These are phyloP conservation scores for Phialophora tarda DNA, from an alignment of 2,329 filamentous ascomycete species.

Conservation along the genomic window DNA sequence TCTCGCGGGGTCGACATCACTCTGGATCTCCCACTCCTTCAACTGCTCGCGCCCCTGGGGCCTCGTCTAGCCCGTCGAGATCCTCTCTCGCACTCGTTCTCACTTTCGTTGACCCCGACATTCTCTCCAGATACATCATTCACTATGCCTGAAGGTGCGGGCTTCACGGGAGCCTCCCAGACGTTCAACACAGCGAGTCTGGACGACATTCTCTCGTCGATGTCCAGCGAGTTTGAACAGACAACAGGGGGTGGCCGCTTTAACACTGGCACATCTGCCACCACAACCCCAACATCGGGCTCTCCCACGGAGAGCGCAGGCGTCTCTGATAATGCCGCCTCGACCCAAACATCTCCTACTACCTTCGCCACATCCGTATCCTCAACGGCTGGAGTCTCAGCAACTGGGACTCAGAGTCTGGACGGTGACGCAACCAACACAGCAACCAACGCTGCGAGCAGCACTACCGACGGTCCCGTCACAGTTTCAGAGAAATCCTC, in stretches of 20 bases:
- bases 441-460: constrained; percentile 32
- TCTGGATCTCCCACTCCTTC: constrained; percentile 30
- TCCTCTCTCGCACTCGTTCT: constrained; percentile 6
- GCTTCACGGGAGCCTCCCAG: constrained; percentile 23
- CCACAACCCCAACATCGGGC: neutral
- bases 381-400: neutral
- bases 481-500: constrained; percentile 30
- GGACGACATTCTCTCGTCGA: constrained; percentile 20
- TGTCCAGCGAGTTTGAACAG: constrained; percentile 22
- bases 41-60: constrained; percentile 27
- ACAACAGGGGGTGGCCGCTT: constrained; percentile 1
- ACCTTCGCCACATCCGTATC: constrained; percentile 26
- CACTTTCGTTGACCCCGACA: constrained; percentile 21
- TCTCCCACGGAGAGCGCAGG: constrained; percentile 3
- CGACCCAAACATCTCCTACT: constrained; percentile 24
- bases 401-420: constrained; percentile 5
- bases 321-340: neutral
- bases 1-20: constrained; percentile 32
- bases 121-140: constrained; percentile 21
- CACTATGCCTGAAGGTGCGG: constrained; percentile 26
- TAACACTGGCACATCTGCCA: constrained; percentile 2
- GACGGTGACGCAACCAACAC: constrained; percentile 13
- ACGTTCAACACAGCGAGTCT: constrained; percentile 18
- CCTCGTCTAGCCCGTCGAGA: constrained; percentile 32
- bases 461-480: constrained; percentile 27